phyloP scores from a whole-genome alignment of 73 alveolate species.

The Diophrys sp. region DNA sequence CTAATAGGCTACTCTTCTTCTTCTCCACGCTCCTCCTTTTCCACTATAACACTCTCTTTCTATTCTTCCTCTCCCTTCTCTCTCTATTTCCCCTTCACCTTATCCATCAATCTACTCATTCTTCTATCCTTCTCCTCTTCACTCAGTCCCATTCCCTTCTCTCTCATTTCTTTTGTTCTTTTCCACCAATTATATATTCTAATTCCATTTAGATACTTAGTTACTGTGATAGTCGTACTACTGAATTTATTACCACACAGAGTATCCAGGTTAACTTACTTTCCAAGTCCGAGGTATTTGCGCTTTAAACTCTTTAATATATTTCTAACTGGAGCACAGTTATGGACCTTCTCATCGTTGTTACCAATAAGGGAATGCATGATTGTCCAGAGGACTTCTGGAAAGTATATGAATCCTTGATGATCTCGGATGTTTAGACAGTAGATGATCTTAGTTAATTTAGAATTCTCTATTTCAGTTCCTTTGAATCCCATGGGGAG shows the following conservation, averaged over 20 bases:
- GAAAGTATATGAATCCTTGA: conserved; percentile 52
- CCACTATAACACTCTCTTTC: too few species aligned
- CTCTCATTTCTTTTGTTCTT: too few species aligned
- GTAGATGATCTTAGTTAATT: conserved; percentile 41
- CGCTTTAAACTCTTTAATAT: conserved; percentile 30
- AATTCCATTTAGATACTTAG: conserved; percentile 43
- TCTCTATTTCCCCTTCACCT: too few species aligned
- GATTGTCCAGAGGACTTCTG: conserved; percentile 65
- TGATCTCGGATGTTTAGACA: conserved; percentile 49
- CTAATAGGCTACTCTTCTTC: too few species aligned
- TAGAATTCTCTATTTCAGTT: conserved; percentile 22
- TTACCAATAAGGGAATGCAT: conserved; percentile 54
- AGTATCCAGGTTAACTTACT: conserved; percentile 37
- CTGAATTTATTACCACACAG: conserved; percentile 47
- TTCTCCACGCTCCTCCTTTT: too few species aligned
- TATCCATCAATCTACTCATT: too few species aligned
- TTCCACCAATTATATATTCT: conserved; percentile 35
- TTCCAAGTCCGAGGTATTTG: conserved; percentile 44
- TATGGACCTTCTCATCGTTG: conserved; percentile 49
- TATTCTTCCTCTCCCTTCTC: neutral
- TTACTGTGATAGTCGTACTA: conserved; percentile 38
- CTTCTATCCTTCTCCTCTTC: too few species aligned
- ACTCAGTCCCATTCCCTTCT: too few species aligned
- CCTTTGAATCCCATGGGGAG: conserved; percentile 71
- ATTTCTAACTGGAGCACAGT: conserved; percentile 32